Evolutionary conservation across 306 rosid species (phyloP).

Genomic region (Dalbergia cultrata): DNA sequence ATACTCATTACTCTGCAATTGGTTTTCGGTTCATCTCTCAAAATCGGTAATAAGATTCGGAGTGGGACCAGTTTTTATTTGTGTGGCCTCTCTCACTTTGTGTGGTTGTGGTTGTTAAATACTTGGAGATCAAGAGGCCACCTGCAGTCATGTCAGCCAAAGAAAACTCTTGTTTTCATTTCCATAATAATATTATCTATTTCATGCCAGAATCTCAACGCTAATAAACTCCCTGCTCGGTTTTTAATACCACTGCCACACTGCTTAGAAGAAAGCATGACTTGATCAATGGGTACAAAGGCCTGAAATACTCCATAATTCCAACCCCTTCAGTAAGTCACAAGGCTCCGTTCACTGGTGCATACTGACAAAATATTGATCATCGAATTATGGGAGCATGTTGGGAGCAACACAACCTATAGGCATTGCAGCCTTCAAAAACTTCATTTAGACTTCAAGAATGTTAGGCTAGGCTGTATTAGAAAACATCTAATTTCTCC

Average conservation of each 20-base stretch:
- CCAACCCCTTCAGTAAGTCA: constrained; percentile 37
- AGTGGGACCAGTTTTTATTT: constrained; percentile 39
- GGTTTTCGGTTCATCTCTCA: not conserved
- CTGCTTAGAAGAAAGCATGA: constrained; percentile 47
- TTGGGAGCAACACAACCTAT: constrained; percentile 48
- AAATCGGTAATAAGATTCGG: not conserved
- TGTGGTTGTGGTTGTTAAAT: constrained; percentile 28
- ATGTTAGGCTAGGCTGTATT: not conserved
- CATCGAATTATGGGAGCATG: constrained; percentile 66
- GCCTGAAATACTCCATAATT: constrained; percentile 57
- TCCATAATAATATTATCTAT: not conserved
- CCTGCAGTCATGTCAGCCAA: constrained; percentile 49
- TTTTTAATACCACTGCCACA: not conserved
- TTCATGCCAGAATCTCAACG: not conserved
- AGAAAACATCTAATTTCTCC: not conserved
- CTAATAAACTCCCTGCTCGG: not conserved
- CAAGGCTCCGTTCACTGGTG: constrained; percentile 54
- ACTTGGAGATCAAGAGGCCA: constrained; percentile 27
- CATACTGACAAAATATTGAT: constrained; percentile 63
- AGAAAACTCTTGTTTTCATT: not conserved
- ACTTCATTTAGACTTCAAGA: not conserved
- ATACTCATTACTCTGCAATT: no score
- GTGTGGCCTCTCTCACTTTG: constrained; percentile 40
- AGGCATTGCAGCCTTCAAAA: constrained; percentile 60
- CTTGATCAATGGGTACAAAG: constrained; percentile 66